Evolutionary conservation across 2,329 filamentous ascomycete genomes (phyloP).

Genomic region (Alternaria hordeiaustralica): DNA sequence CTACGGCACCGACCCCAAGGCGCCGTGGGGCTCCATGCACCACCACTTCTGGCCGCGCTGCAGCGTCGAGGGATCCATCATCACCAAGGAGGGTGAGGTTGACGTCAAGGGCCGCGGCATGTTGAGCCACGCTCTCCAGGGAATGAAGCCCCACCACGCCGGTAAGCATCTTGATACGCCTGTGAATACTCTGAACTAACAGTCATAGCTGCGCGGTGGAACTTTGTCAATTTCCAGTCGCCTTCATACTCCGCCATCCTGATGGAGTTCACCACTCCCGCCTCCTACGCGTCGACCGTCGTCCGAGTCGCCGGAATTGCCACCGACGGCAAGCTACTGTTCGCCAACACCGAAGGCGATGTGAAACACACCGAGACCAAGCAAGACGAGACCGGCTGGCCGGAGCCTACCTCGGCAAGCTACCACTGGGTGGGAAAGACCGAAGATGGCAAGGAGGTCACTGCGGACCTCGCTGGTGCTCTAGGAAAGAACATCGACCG

Average conservation of each 20-base stretch:
- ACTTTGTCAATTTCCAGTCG: slow-evolving; percentile 90
- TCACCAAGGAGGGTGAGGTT: slow-evolving; percentile 79
- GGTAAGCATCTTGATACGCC: slow-evolving; percentile 55
- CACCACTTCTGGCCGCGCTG: slow-evolving; percentile 96
- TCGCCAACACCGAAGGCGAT: slow-evolving; percentile 69
- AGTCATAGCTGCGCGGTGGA: slow-evolving; percentile 76
- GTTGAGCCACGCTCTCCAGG: slow-evolving; percentile 86
- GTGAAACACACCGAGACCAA: slow-evolving; percentile 73
- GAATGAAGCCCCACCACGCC: slow-evolving; percentile 98
- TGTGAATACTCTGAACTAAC: slow-evolving; percentile 16
- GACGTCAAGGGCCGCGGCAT: slow-evolving; percentile 82
- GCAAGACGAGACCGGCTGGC: slow-evolving; percentile 87
- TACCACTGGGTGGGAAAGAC: slow-evolving; percentile 80
- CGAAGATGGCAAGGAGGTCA: slow-evolving; percentile 75
- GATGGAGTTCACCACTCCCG: slow-evolving; percentile 96
- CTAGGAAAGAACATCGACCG: slow-evolving; percentile 77
- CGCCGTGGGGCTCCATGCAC: slow-evolving; percentile 91
- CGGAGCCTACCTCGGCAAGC: slow-evolving; percentile 77
- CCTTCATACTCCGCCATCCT: slow-evolving; percentile 84
- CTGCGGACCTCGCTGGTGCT: slow-evolving; percentile 71
- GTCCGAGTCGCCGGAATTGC: slow-evolving; percentile 84
- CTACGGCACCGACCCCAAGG: slow-evolving; percentile 82
- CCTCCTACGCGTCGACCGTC: slow-evolving; percentile 85
- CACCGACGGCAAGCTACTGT: slow-evolving; percentile 80
- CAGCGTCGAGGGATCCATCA: slow-evolving; percentile 79